phyloP scores from a whole-genome alignment of 2,329 filamentous ascomycete genomes.

The Kalaharituber pfeilii region DNA sequence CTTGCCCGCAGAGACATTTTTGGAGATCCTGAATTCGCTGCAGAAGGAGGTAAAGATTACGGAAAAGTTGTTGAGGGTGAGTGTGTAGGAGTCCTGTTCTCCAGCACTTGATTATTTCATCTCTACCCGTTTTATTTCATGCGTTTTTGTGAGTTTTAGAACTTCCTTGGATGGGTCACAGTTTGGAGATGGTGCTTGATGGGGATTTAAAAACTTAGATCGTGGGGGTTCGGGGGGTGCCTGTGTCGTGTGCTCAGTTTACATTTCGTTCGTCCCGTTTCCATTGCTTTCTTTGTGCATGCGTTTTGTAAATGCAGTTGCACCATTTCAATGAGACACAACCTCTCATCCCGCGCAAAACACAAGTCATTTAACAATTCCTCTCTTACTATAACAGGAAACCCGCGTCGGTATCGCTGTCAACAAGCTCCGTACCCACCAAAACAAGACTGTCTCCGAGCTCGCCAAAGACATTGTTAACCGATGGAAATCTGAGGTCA shows the following conservation, averaged over 20 bases:
- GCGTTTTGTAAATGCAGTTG: neutral
- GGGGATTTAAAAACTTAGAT: too few relatives aligned
- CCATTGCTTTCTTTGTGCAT: conserved; percentile 1
- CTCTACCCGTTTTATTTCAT: neutral
- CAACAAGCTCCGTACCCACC: conserved; percentile 59
- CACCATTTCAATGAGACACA: too few relatives aligned
- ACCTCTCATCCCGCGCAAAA: too few relatives aligned
- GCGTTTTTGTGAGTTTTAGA: too few relatives aligned
- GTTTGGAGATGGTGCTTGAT: too few relatives aligned
- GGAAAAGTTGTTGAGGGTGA: conserved; percentile 70
- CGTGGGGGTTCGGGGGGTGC: too few relatives aligned
- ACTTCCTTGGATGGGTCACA: too few relatives aligned
- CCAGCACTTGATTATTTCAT: too few relatives aligned
- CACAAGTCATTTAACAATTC: neutral
- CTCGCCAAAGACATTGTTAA: conserved; percentile 66
- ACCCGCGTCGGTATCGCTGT: conserved; percentile 86
- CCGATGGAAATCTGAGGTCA: conserved; percentile 69
- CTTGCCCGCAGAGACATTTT: conserved; percentile 53
- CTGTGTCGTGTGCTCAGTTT: too few relatives aligned
- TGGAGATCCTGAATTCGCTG: conserved; percentile 58
- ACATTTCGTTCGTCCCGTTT: too few relatives aligned
- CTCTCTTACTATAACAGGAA: conserved; percentile 31
- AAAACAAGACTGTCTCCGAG: conserved; percentile 63
- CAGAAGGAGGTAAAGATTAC: conserved; percentile 67
- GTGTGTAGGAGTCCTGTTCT: neutral